Conservation (phyloP, 768 basidiomycete species). For the Leccinum subtestaceum region DNA sequence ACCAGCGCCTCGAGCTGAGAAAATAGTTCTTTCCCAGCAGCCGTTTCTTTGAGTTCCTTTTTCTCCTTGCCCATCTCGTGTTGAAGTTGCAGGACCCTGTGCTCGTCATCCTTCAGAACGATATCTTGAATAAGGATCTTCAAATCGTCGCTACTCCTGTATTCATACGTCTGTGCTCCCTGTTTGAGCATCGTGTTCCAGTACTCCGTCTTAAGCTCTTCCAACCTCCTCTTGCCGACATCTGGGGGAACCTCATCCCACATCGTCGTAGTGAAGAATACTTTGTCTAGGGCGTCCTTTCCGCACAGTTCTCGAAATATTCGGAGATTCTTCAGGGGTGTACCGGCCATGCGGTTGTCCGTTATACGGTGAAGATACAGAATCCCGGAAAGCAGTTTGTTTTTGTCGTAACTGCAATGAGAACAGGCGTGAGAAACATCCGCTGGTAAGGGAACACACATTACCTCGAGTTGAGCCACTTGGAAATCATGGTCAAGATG, state of each 20-base stretch:
- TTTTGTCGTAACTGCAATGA: slow-evolving; percentile 6
- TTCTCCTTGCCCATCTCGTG: background rate
- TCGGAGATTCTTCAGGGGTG: slow-evolving; percentile 32
- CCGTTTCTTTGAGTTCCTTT: background rate
- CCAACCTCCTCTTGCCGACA: slow-evolving; percentile 16
- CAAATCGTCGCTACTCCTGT: background rate
- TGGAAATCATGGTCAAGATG: slow-evolving; percentile 10
- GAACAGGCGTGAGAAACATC: background rate
- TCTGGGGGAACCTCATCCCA: slow-evolving; percentile 28
- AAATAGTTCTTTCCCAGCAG: background rate
- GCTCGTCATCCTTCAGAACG: background rate
- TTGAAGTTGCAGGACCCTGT: background rate
- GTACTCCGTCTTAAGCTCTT: background rate
- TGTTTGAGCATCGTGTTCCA: background rate
- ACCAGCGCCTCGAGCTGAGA: background rate
- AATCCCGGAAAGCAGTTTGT: slow-evolving; percentile 31
- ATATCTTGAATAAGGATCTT: background rate
- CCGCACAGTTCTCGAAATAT: slow-evolving; percentile 33
- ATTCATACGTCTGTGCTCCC: slow-evolving; percentile 5
- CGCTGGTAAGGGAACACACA: background rate
- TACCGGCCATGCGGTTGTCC: slow-evolving; percentile 37
- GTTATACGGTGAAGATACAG: slow-evolving; percentile 41
- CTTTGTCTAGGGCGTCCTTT: slow-evolving; percentile 27
- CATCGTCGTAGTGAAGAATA: slow-evolving; percentile 33
- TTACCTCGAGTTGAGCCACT: slow-evolving; percentile 17